A percentile compares a stretch with the other conserved stretches of the same genome.
Conservation (phyloP, 768 basidiomycete species). For the Trametes cubensis region DNA sequence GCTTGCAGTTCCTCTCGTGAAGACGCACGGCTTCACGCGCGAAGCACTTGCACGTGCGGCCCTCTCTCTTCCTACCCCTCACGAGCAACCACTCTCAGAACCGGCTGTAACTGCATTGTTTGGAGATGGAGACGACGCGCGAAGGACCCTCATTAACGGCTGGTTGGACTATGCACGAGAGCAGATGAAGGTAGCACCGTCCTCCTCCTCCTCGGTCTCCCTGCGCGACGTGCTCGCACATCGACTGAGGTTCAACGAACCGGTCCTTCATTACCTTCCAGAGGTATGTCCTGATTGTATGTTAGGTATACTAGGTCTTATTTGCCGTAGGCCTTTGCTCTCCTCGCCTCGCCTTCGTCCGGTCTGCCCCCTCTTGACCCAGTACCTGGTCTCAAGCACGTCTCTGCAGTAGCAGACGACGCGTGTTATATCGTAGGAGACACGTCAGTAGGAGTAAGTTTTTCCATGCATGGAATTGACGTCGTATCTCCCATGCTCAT, state of each 20-base stretch:
- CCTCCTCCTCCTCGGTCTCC: slow-evolving; percentile 26
- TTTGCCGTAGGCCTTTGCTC: slow-evolving; percentile 63
- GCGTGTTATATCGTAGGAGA: slow-evolving; percentile 66
- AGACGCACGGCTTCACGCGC: slow-evolving; percentile 74
- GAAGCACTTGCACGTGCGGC: slow-evolving; percentile 67
- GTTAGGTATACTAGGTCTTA: not conserved
- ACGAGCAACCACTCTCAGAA: slow-evolving; percentile 66
- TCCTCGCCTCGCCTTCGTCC: slow-evolving; percentile 57
- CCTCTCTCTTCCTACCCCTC: slow-evolving; percentile 53
- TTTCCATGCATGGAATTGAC: not conserved
- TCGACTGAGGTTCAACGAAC: slow-evolving; percentile 67
- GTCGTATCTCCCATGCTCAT: not conserved
- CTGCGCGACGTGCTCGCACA: slow-evolving; percentile 56
- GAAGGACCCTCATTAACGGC: slow-evolving; percentile 63
- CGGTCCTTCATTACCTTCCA: slow-evolving; percentile 64
- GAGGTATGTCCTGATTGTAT: slow-evolving; percentile 49
- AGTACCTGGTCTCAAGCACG: slow-evolving; percentile 61
- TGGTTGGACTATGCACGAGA: slow-evolving; percentile 71
- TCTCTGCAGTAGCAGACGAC: slow-evolving; percentile 63
- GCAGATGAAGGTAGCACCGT: slow-evolving; percentile 45
- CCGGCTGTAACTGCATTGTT: slow-evolving; percentile 73
- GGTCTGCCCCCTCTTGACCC: slow-evolving; percentile 60
- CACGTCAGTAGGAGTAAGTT: slow-evolving; percentile 56
- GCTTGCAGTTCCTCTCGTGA: slow-evolving; percentile 64
- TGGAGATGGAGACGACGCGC: slow-evolving; percentile 67